These are phyloP conservation scores for Coniochaeta prunicola DNA, from an alignment of 2,329 filamentous ascomycete species.

Conservation along the genomic window DNA sequence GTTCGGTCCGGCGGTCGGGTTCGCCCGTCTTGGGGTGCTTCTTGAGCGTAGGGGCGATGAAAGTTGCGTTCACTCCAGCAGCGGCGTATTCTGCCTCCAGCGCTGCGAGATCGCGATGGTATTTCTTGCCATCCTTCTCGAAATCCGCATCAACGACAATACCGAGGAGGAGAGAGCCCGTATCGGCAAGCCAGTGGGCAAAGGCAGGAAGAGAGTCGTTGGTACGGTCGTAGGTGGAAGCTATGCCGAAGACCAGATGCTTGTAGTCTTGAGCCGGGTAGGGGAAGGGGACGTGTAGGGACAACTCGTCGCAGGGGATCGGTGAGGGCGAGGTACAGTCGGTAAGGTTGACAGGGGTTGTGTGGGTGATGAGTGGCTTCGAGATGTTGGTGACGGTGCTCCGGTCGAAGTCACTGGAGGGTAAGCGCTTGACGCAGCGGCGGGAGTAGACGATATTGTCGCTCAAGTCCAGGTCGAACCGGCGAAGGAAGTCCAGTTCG, in stretches of 20 bases:
- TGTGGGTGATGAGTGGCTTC: constrained; percentile 25
- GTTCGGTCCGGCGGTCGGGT: constrained; percentile 31
- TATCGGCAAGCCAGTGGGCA: constrained; percentile 46
- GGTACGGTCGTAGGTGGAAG: constrained; percentile 43
- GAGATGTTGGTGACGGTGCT: constrained; percentile 28
- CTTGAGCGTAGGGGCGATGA: constrained; percentile 18
- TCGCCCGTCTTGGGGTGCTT: constrained; percentile 9
- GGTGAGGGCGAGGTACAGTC: constrained; percentile 18
- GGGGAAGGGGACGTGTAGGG: constrained; percentile 36
- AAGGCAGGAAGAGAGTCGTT: constrained; percentile 43
- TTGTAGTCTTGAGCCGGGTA: constrained; percentile 35
- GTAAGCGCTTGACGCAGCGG: constrained; percentile 33
- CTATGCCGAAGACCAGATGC: constrained; percentile 50
- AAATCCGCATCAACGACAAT: constrained; percentile 35
- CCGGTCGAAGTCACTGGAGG: constrained; percentile 25
- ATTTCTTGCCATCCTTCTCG: neutral
- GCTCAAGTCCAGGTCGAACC: constrained; percentile 25
- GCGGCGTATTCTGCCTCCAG: constrained; percentile 22
- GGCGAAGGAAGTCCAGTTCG: constrained; percentile 14
- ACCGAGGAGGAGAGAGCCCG: constrained; percentile 43
- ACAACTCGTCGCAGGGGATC: constrained; percentile 33
- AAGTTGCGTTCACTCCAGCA: constrained; percentile 20
- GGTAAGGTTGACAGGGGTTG: constrained; percentile 22
- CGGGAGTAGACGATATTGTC: constrained; percentile 35
- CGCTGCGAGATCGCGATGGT: constrained; percentile 13